phyloP scores from a whole-genome alignment of 495 filamentous ascomycete genomes.

The Penicillium coffeae region DNA sequence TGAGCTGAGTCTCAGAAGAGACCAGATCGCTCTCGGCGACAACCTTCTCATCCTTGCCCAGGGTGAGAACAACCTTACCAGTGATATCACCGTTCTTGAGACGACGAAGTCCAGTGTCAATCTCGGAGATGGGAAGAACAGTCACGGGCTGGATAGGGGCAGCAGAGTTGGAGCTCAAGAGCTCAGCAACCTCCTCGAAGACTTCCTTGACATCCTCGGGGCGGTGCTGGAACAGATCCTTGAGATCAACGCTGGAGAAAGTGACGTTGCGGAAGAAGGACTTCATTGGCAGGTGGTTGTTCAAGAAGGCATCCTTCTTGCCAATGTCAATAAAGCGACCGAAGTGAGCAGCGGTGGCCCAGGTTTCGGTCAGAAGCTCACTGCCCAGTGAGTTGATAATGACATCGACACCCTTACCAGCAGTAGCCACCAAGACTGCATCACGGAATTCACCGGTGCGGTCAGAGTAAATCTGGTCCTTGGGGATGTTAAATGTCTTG shows the following conservation, averaged over 20 bases:
- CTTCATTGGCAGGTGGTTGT: slow-evolving; percentile 15
- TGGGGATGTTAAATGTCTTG: slow-evolving; percentile 12
- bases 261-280: slow-evolving; percentile 25
- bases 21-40: background rate
- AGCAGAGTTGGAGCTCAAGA: background rate
- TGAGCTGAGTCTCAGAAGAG: background rate
- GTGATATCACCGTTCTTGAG: background rate
- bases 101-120: background rate
- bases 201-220: background rate
- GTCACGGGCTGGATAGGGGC: background rate
- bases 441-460: slow-evolving; percentile 2
- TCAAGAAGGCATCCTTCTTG: slow-evolving; percentile 21
- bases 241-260: slow-evolving; percentile 9
- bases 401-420: slow-evolving; percentile 18
- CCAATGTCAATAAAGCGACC: slow-evolving; percentile 32
- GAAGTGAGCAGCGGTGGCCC: slow-evolving; percentile 20
- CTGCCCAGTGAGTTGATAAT: slow-evolving; percentile 26
- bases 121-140: background rate
- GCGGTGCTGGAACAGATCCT: background rate
- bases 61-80: background rate
- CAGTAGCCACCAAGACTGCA: slow-evolving; percentile 6
- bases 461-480: slow-evolving; percentile 14
- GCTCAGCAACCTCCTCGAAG: background rate
- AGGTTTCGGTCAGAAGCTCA: slow-evolving; percentile 19
- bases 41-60: background rate